Percentiles rank a stretch among this genome's conserved stretches.
phyloP scores from a whole-genome alignment of 2,329 filamentous ascomycete species.

The Claviceps fusiformis region DNA sequence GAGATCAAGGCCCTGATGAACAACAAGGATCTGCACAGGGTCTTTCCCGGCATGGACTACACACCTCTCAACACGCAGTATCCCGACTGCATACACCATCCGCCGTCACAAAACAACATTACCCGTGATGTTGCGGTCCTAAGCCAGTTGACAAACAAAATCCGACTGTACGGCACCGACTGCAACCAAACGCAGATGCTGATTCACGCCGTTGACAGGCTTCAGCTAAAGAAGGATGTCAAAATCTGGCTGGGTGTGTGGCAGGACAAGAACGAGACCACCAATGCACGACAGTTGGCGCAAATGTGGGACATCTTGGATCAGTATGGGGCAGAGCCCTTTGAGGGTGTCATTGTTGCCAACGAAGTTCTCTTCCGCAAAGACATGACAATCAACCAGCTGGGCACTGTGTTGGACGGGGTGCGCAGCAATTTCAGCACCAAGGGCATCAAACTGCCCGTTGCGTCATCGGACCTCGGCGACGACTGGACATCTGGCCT shows the following conservation, averaged over 20 bases:
- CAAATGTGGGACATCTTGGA: slow-evolving; percentile 81
- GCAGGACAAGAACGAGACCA: slow-evolving; percentile 73
- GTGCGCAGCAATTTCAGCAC: slow-evolving; percentile 61
- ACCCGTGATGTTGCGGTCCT: slow-evolving; percentile 84
- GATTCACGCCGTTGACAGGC: slow-evolving; percentile 62
- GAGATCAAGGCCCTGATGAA: slow-evolving; percentile 74
- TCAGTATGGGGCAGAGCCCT: slow-evolving; percentile 50
- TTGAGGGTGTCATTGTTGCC: slow-evolving; percentile 70
- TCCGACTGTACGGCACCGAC: slow-evolving; percentile 87
- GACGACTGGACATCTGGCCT: slow-evolving; percentile 69
- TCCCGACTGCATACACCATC: slow-evolving; percentile 62
- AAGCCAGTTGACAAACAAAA: slow-evolving; percentile 74
- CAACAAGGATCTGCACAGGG: slow-evolving; percentile 73
- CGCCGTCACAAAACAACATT: slow-evolving; percentile 85
- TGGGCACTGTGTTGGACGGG: slow-evolving; percentile 50
- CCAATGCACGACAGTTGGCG: slow-evolving; percentile 65
- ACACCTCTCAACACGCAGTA: slow-evolving; percentile 87
- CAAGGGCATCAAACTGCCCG: slow-evolving; percentile 54
- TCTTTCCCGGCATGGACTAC: slow-evolving; percentile 93
- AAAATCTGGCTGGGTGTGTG: slow-evolving; percentile 94
- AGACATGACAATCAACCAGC: slow-evolving; percentile 51
- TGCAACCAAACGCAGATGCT: slow-evolving; percentile 97
- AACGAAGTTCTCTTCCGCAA: slow-evolving; percentile 69
- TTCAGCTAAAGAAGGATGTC: slow-evolving; percentile 57
- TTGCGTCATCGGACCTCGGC: slow-evolving; percentile 81